Conservation (phyloP, 2,329 filamentous ascomycete genomes). For the Fusarium zealandicum region DNA sequence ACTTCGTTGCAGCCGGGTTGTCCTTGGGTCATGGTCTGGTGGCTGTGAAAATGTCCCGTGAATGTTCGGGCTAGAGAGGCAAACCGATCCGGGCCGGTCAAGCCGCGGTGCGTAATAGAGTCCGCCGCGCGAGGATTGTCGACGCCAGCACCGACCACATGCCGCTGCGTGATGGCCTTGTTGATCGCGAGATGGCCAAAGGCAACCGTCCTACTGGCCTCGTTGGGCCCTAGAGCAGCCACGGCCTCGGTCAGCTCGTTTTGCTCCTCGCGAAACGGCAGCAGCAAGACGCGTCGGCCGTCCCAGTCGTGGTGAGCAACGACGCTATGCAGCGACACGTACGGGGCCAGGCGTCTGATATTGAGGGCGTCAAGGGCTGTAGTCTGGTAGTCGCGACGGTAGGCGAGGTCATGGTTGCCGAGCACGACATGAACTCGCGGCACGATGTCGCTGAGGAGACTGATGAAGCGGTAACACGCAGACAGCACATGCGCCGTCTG, state of each 20-base stretch:
- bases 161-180: constrained; percentile 31
- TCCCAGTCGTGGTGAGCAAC: constrained; percentile 29
- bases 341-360: constrained; percentile 22
- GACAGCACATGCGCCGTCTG: constrained; percentile 30
- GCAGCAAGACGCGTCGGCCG: constrained; percentile 24
- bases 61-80: constrained; percentile 33
- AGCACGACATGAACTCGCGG: constrained; percentile 32
- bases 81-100: constrained; percentile 28
- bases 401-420: constrained; percentile 38
- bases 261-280: constrained; percentile 37
- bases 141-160: constrained; percentile 1
- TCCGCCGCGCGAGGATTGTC: not conserved
- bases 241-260: constrained; percentile 24
- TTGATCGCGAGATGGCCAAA: constrained; percentile 38
- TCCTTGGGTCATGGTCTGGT: constrained; percentile 30
- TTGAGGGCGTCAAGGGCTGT: constrained; percentile 32
- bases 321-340: constrained; percentile 25
- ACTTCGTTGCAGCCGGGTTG: not conserved
- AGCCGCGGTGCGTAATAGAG: constrained; percentile 18
- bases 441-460: constrained; percentile 20
- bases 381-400: constrained; percentile 36
- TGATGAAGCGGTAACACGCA: constrained; percentile 31
- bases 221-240: constrained; percentile 1
- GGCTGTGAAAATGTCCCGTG: constrained; percentile 34
- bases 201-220: constrained; percentile 30